These are phyloP conservation scores for Aspergillus felis DNA, from an alignment of 2,329 filamentous ascomycete species.

Conservation along the genomic window DNA sequence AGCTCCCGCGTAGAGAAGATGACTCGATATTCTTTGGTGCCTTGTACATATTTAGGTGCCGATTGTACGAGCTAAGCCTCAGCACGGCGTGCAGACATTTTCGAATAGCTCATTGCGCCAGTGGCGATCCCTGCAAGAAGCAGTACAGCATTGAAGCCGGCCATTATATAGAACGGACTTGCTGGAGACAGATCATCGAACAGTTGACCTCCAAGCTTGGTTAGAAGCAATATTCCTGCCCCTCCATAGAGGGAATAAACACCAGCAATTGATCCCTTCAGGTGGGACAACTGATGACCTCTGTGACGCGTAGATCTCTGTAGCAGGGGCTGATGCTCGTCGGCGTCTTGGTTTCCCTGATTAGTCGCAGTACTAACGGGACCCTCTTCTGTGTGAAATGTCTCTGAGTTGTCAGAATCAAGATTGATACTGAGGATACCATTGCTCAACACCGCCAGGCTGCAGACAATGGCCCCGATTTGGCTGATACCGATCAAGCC, in stretches of 20 bases:
- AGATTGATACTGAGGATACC: constrained; percentile 59
- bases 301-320: constrained; percentile 17
- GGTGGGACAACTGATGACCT: constrained; percentile 43
- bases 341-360: constrained; percentile 9
- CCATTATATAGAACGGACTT: constrained; percentile 93
- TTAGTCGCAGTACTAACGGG: not conserved
- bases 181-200: constrained; percentile 73
- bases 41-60: too few relatives aligned
- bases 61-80: not conserved
- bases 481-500: constrained; percentile 84
- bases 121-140: constrained; percentile 42
- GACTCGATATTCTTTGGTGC: too few relatives aligned
- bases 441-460: constrained; percentile 78
- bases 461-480: constrained; percentile 94
- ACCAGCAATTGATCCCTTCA: constrained; percentile 93
- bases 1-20: too few relatives aligned
- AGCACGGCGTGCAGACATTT: not conserved
- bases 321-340: constrained; percentile 31
- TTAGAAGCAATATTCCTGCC: constrained; percentile 82
- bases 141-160: constrained; percentile 74
- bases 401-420: constrained; percentile 9
- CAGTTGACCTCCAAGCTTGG: constrained; percentile 81
- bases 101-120: constrained; percentile 16
- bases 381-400: not conserved
- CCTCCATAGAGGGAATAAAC: constrained; percentile 91